Evolutionary conservation across 345 rosid genomes (phyloP).

Genomic region (Syzygium oleosum): DNA sequence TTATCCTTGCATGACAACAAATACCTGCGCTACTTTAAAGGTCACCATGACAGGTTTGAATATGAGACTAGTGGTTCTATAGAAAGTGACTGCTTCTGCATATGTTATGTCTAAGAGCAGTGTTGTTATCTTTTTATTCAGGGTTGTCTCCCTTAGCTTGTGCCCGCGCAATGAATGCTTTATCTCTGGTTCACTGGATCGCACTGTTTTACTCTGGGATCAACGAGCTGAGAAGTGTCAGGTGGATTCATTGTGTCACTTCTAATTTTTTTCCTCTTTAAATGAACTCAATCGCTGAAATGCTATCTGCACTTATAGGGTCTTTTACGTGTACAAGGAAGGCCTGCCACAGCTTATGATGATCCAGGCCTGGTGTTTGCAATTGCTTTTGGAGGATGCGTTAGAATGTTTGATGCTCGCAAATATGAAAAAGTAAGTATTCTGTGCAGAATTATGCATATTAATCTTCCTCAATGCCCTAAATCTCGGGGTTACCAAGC

Average conservation of each 20-base stretch:
- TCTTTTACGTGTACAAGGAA: conserved; percentile 69
- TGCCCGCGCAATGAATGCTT: conserved; percentile 82
- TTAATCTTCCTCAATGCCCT: background rate
- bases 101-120: background rate
- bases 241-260: conserved; percentile 25
- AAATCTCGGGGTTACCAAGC: background rate
- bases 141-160: conserved; percentile 94
- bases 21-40: conserved; percentile 92
- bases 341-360: conserved; percentile 97
- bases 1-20: conserved; percentile 93
- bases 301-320: conserved; percentile 26
- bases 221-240: conserved; percentile 96
- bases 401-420: conserved; percentile 92
- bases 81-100: background rate
- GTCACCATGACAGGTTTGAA: conserved; percentile 94
- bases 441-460: background rate
- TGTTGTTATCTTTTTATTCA: conserved; percentile 7
- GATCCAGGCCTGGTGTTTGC: conserved; percentile 93
- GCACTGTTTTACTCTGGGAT: conserved; percentile 97
- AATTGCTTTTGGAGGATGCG: conserved; percentile 84
- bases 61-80: background rate
- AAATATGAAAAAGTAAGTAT: conserved; percentile 79
- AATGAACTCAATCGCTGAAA: conserved; percentile 1
- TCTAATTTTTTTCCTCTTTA: background rate
- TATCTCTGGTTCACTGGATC: conserved; percentile 92